Evolutionary conservation across 768 basidiomycete species (phyloP).

Genomic region (Trametes cinnabarina): DNA sequence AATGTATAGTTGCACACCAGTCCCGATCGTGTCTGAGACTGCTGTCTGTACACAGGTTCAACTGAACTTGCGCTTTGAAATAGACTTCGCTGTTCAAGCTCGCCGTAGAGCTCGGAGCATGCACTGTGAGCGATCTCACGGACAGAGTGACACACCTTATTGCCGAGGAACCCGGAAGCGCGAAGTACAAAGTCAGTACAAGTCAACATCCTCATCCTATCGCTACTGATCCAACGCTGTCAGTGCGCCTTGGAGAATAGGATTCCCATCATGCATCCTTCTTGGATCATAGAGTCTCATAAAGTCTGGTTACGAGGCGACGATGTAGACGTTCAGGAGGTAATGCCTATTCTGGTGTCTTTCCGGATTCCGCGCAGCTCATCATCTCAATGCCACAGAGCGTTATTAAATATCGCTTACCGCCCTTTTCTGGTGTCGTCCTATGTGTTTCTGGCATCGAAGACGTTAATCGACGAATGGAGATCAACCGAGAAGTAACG

Average conservation of each 20-base stretch:
- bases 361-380: background rate
- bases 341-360: constrained; percentile 46
- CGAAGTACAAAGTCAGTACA: constrained; percentile 69
- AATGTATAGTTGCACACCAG: too few species aligned
- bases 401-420: constrained; percentile 58
- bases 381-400: constrained; percentile 42
- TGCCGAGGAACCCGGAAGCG: constrained; percentile 73
- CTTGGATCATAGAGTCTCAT: constrained; percentile 76
- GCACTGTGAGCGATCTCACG: constrained; percentile 67
- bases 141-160: constrained; percentile 87
- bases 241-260: constrained; percentile 82
- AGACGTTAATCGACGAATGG: constrained; percentile 54
- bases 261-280: constrained; percentile 74
- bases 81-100: constrained; percentile 73
- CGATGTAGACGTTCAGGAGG: constrained; percentile 67
- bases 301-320: constrained; percentile 76
- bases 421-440: constrained; percentile 67
- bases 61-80: background rate
- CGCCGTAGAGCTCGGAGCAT: constrained; percentile 79
- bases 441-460: constrained; percentile 77
- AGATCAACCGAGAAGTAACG: constrained; percentile 62
- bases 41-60: too few species aligned
- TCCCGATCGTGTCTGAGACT: too few species aligned
- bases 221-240: background rate
- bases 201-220: background rate